Percentiles rank a stretch among this genome's conserved stretches.
phyloP scores from a whole-genome alignment of 306 rosid genomes.

The Nissolia schottii region DNA sequence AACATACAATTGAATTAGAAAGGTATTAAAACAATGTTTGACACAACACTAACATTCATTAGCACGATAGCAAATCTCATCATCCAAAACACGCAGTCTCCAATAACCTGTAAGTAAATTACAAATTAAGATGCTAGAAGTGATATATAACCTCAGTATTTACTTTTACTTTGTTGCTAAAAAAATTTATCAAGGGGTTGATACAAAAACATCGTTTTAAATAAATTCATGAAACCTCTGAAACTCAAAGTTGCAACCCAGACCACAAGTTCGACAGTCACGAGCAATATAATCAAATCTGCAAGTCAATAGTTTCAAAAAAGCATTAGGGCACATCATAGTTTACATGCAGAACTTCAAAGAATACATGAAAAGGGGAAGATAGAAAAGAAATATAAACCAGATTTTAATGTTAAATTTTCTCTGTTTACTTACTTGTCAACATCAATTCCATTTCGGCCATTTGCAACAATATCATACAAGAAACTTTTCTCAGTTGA shows the following conservation, averaged over 20 bases:
- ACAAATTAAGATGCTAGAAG: constrained; percentile 15
- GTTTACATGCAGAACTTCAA: background rate
- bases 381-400: background rate
- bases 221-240: constrained; percentile 51
- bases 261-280: constrained; percentile 89
- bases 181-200: background rate
- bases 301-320: constrained; percentile 31
- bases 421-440: constrained; percentile 64
- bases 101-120: constrained; percentile 55
- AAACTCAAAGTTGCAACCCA: constrained; percentile 85
- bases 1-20: constrained; percentile 5
- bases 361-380: background rate
- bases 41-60: constrained; percentile 69
- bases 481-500: constrained; percentile 74
- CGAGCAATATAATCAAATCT: constrained; percentile 95
- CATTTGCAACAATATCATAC: constrained; percentile 97
- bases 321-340: constrained; percentile 8
- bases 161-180: constrained; percentile 14
- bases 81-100: constrained; percentile 85
- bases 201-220: constrained; percentile 2
- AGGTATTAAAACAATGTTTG: background rate
- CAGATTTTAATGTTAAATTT: background rate
- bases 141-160: constrained; percentile 8
- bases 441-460: constrained; percentile 96
- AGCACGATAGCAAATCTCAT: constrained; percentile 87